Evolutionary conservation across 768 basidiomycete species (phyloP).

Genomic region (Rossbeevera mucosa): DNA sequence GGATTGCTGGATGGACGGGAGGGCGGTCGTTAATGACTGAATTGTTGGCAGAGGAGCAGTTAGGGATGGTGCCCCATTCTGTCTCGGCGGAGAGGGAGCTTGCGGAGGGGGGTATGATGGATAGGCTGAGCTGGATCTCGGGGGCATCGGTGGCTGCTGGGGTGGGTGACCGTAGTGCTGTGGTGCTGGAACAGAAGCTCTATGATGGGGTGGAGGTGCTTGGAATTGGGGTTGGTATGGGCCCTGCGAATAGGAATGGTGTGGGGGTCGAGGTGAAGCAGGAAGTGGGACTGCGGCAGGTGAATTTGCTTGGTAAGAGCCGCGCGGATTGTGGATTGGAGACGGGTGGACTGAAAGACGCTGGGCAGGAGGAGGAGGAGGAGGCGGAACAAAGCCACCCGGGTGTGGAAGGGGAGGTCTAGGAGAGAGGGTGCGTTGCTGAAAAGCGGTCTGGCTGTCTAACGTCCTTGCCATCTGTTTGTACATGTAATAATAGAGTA

Average conservation of each 20-base stretch:
- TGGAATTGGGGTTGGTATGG: conserved; percentile 21
- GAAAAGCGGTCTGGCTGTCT: conserved; percentile 42
- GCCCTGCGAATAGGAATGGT: conserved; percentile 9
- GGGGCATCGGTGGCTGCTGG: conserved; percentile 19
- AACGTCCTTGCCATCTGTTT: conserved; percentile 60
- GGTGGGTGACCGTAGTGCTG: conserved; percentile 25
- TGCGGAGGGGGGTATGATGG: conserved; percentile 18
- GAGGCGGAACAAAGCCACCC: conserved; percentile 9
- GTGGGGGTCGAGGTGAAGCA: conserved; percentile 19
- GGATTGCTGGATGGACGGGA: conserved; percentile 50
- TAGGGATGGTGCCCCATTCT: conserved; percentile 41
- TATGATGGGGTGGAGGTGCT: conserved; percentile 19
- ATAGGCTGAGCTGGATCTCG: conserved; percentile 15
- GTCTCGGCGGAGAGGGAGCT: conserved; percentile 22
- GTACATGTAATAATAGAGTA: conserved; percentile 25
- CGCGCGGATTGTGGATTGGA: conserved; percentile 27
- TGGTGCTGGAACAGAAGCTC: conserved; percentile 20
- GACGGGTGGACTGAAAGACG: conserved; percentile 22
- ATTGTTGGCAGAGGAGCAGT: conserved; percentile 69
- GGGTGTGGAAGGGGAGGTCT: conserved; percentile 24
- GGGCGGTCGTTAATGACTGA: conserved; percentile 49
- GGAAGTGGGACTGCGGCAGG: conserved; percentile 21
- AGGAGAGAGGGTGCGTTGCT: conserved; percentile 21
- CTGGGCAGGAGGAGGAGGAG: neutral
- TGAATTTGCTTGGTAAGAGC: neutral